Percentiles rank a stretch among this genome's conserved stretches.
Conservation (phyloP, 768 basidiomycete genomes). For the Asterophora lycoperdoides region DNA sequence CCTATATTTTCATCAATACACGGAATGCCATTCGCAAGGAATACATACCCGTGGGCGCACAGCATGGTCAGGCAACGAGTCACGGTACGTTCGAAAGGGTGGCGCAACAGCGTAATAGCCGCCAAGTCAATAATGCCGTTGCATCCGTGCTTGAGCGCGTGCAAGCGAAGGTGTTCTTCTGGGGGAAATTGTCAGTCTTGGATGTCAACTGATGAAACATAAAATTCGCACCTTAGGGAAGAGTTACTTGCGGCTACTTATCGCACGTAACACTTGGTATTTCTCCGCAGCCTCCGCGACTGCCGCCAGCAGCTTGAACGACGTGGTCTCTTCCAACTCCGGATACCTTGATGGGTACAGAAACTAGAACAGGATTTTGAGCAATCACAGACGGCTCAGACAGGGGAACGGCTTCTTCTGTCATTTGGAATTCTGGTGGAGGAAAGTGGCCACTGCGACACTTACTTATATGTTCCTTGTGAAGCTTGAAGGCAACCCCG, state of each 20-base stretch:
- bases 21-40: not conserved
- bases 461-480: not conserved
- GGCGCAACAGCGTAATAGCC: not conserved
- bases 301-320: not conserved
- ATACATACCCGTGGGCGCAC: not conserved
- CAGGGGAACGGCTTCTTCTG: not conserved
- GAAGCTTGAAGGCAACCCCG: not conserved
- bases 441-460: not conserved
- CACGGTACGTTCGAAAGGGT: not conserved
- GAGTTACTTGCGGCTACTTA: not conserved
- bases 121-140: not conserved
- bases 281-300: not conserved
- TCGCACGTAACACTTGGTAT: not conserved
- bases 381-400: not conserved
- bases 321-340: not conserved
- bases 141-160: not conserved
- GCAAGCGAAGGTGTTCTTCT: not conserved
- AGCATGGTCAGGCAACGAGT: not conserved
- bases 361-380: not conserved
- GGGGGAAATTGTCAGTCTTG: too few species aligned
- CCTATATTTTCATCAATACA: not conserved
- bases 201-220: too few species aligned
- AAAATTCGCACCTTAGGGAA: not conserved
- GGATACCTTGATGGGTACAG: not conserved
- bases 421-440: not conserved